Evolutionary conservation across 2,329 filamentous ascomycete genomes (phyloP).

Genomic region (Fusarium oligoseptatum): DNA sequence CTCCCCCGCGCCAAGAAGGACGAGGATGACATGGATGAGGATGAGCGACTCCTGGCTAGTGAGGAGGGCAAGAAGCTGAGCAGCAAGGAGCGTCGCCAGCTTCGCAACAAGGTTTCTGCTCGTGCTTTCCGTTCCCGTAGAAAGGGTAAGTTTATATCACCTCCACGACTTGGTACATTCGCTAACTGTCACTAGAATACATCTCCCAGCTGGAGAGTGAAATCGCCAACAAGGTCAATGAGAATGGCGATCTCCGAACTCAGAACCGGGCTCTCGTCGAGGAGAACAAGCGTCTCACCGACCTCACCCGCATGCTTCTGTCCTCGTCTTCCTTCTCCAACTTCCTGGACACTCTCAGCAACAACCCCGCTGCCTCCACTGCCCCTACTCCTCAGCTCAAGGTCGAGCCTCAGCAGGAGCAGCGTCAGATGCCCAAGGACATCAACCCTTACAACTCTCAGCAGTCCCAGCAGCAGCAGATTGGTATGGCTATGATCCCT

Average conservation of each 20-base stretch:
- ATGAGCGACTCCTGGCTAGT: constrained; percentile 92
- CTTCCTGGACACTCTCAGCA: constrained; percentile 79
- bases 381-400: constrained; percentile 55
- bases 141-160: constrained; percentile 78
- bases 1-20: constrained; percentile 87
- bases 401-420: constrained; percentile 58
- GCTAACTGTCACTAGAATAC: constrained; percentile 76
- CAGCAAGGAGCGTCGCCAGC: constrained; percentile 94
- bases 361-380: constrained; percentile 62
- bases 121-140: constrained; percentile 97
- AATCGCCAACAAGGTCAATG: constrained; percentile 84
- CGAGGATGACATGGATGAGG: constrained; percentile 98
- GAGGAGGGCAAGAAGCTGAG: constrained; percentile 99
- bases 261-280: constrained; percentile 87
- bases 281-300: constrained; percentile 85
- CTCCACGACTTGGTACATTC: background rate
- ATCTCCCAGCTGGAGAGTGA: constrained; percentile 94
- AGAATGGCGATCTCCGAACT: constrained; percentile 82
- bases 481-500: constrained; percentile 86
- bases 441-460: constrained; percentile 71
- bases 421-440: constrained; percentile 73
- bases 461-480: constrained; percentile 73
- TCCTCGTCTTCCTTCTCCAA: constrained; percentile 85
- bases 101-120: constrained; percentile 99
- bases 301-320: constrained; percentile 84